phyloP scores from a whole-genome alignment of 805 yeast genomes.

The Blastobotrys mokoenaii region DNA sequence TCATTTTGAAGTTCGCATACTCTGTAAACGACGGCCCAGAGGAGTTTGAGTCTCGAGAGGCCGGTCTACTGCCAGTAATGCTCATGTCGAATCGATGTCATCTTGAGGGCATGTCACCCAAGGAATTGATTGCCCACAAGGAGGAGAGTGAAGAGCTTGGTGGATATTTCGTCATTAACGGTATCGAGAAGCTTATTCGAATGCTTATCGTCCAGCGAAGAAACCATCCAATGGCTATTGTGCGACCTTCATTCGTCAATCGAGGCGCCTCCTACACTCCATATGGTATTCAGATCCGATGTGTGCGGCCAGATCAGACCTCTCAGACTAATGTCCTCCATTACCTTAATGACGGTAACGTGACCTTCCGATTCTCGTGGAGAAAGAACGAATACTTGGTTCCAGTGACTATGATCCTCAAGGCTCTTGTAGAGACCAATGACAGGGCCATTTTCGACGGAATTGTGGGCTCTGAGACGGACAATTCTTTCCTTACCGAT shows the following conservation, averaged over 20 bases:
- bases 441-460: conserved; percentile 96
- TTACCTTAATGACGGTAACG: conserved; percentile 90
- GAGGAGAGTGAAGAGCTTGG: conserved; percentile 96
- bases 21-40: conserved; percentile 83
- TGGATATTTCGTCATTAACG: conserved; percentile 92
- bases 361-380: conserved; percentile 95
- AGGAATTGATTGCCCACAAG: conserved; percentile 62
- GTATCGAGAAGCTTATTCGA: conserved; percentile 92
- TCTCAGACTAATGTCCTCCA: conserved; percentile 97
- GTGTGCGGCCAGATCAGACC: conserved; percentile 93
- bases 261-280: conserved; percentile 87
- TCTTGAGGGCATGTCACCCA: conserved; percentile 73
- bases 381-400: conserved; percentile 89
- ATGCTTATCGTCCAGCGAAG: conserved; percentile 97
- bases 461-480: conserved; percentile 79
- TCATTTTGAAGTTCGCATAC: conserved; percentile 76
- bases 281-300: conserved; percentile 89
- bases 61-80: conserved; percentile 90
- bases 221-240: conserved; percentile 96
- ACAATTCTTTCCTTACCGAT: conserved; percentile 92
- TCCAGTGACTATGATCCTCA: conserved; percentile 86
- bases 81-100: conserved; percentile 86
- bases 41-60: conserved; percentile 71
- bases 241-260: conserved; percentile 88
- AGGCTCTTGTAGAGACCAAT: conserved; percentile 81